Conservation (phyloP, 345 rosid species). For the Lepidium sativum region DNA sequence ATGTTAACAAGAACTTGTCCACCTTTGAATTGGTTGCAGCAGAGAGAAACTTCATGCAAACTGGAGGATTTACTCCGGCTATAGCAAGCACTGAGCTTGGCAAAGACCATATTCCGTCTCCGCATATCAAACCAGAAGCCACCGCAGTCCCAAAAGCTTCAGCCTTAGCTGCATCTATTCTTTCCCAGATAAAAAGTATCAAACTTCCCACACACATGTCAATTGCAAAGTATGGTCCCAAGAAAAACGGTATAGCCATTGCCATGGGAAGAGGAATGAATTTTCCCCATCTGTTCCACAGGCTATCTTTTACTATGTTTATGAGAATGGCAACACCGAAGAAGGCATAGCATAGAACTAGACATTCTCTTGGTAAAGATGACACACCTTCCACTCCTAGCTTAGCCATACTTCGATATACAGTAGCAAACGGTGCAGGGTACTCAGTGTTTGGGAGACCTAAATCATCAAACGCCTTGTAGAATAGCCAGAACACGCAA, state of each 20-base stretch:
- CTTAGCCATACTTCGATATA: slow-evolving; percentile 54
- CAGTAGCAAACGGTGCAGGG: slow-evolving; percentile 56
- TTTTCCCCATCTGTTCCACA: slow-evolving; percentile 31
- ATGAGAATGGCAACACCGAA: slow-evolving; percentile 51
- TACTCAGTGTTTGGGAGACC: slow-evolving; percentile 42
- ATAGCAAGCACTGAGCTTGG: slow-evolving; percentile 63
- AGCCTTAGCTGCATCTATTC: slow-evolving; percentile 50
- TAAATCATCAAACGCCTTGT: slow-evolving; percentile 56
- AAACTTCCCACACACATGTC: slow-evolving; percentile 83
- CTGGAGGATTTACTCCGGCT: slow-evolving; percentile 53
- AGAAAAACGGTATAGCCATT: slow-evolving; percentile 83
- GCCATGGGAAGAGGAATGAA: slow-evolving; percentile 77
- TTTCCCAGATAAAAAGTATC: slow-evolving; percentile 63
- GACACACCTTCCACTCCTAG: slow-evolving; percentile 69
- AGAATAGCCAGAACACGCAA: slow-evolving; percentile 75
- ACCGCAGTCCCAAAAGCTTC: slow-evolving; percentile 67
- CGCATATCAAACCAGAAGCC: slow-evolving; percentile 80
- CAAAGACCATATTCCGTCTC: slow-evolving; percentile 75
- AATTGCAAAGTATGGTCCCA: slow-evolving; percentile 73
- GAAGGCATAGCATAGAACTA: slow-evolving; percentile 48
- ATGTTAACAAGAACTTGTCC: slow-evolving; percentile 24
- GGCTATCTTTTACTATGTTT: slow-evolving; percentile 41
- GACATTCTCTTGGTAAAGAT: slow-evolving; percentile 65
- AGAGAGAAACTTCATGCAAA: slow-evolving; percentile 82
- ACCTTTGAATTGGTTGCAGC: slow-evolving; percentile 40